A percentile compares a stretch with the other conserved stretches of the same genome.
Evolutionary conservation across 345 rosid species (phyloP).

Genomic region (Cardamine chenopodiifolia): DNA sequence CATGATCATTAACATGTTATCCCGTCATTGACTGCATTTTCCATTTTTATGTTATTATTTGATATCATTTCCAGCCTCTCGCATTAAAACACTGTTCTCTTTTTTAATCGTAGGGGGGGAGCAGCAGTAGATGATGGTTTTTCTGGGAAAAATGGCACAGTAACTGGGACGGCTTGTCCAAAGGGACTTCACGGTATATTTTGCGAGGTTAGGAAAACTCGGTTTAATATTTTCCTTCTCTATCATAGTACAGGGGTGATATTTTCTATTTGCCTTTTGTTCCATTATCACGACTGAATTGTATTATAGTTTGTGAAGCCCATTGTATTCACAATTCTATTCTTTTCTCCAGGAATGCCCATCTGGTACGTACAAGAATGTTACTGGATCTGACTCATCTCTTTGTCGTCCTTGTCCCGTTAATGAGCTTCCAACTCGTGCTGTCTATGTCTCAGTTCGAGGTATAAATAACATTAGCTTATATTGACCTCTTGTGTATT

Average conservation of each 20-base stretch:
- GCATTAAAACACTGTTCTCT: conserved; percentile 11
- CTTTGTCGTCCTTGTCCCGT: conserved; percentile 84
- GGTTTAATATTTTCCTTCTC: conserved; percentile 13
- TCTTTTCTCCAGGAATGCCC: conserved; percentile 85
- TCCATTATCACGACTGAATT: not conserved
- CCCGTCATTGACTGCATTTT: conserved; percentile 7
- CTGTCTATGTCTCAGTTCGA: conserved; percentile 71
- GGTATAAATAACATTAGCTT: conserved; percentile 50
- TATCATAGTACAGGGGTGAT: not conserved
- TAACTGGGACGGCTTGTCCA: conserved; percentile 94
- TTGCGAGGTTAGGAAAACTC: conserved; percentile 61
- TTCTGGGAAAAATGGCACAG: conserved; percentile 81
- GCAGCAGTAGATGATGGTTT: conserved; percentile 53
- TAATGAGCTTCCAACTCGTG: conserved; percentile 86
- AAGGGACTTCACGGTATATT: conserved; percentile 87
- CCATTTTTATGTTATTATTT: conserved; percentile 2
- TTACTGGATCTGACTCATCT: conserved; percentile 74
- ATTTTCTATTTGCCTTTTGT: conserved; percentile 26
- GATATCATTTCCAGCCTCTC: conserved; percentile 15
- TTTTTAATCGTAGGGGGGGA: conserved; percentile 67
- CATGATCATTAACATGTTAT: conserved; percentile 1
- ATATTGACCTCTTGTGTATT: conserved; percentile 18
- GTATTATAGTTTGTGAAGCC: conserved; percentile 1
- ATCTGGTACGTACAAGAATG: conserved; percentile 86
- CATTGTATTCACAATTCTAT: conserved; percentile 20